These are phyloP conservation scores for Saccharomyces hybrid DNA, from an alignment of 1,139 yeast species.

Conservation along the genomic window DNA sequence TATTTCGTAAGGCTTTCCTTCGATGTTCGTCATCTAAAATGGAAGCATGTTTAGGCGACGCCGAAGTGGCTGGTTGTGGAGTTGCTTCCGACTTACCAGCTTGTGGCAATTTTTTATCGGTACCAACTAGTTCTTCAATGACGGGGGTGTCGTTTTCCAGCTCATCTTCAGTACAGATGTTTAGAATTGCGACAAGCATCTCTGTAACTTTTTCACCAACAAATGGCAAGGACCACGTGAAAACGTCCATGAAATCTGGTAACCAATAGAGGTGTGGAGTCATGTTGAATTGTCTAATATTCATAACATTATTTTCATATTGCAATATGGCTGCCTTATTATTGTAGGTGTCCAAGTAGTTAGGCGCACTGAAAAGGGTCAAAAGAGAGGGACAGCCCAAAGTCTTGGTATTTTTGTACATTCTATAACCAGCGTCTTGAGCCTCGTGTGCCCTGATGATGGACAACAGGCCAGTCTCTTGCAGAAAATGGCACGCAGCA, in stretches of 20 bases:
- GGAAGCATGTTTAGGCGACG: slow-evolving; percentile 7
- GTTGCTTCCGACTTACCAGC: background rate
- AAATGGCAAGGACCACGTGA: slow-evolving; percentile 95
- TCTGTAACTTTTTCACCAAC: slow-evolving; percentile 97
- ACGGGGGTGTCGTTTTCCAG: slow-evolving; percentile 50
- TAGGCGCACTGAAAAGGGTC: slow-evolving; percentile 94
- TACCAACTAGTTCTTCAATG: slow-evolving; percentile 15
- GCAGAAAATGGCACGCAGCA: slow-evolving; percentile 78
- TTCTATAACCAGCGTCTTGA: slow-evolving; percentile 94
- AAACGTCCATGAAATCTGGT: slow-evolving; percentile 96
- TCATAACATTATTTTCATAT: slow-evolving; percentile 88
- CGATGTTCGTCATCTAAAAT: slow-evolving; percentile 29
- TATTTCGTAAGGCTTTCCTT: slow-evolving; percentile 65
- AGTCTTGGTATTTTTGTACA: slow-evolving; percentile 79
- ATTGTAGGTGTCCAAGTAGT: slow-evolving; percentile 85
- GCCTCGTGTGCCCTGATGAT: slow-evolving; percentile 96
- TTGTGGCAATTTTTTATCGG: slow-evolving; percentile 2
- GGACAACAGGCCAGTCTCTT: slow-evolving; percentile 69
- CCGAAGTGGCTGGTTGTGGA: background rate
- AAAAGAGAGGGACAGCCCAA: slow-evolving; percentile 91
- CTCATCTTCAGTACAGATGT: slow-evolving; percentile 94
- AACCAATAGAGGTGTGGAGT: slow-evolving; percentile 97
- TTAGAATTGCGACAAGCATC: slow-evolving; percentile 82
- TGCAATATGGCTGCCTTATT: slow-evolving; percentile 94
- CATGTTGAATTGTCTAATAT: slow-evolving; percentile 86